Conservation (phyloP, 495 filamentous ascomycete genomes). For the Xeromyces bisporus region DNA sequence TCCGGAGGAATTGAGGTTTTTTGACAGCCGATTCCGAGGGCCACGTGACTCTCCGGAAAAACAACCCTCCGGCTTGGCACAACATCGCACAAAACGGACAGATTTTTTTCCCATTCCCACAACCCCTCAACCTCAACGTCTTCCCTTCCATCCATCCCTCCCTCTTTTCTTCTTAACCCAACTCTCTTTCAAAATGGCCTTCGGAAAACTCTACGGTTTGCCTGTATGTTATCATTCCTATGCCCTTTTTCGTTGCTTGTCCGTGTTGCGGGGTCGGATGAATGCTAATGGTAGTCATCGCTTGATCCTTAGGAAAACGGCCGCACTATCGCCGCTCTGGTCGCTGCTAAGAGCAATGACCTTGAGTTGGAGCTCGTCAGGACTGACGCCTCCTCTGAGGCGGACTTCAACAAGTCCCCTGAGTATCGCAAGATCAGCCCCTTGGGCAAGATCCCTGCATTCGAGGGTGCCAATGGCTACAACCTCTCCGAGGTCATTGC, state of each 20-base stretch:
- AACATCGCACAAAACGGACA: too few relatives aligned
- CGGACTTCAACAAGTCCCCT: constrained; percentile 25
- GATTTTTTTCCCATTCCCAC: too few relatives aligned
- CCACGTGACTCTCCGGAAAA: constrained; percentile 2
- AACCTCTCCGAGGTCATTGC: constrained; percentile 77
- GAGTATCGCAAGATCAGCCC: constrained; percentile 78
- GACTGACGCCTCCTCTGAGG: constrained; percentile 30
- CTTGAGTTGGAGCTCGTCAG: constrained; percentile 75
- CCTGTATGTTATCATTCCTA: constrained; percentile 39
- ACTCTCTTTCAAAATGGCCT: constrained; percentile 50
- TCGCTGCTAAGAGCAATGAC: constrained; percentile 89
- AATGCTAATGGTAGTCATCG: not conserved
- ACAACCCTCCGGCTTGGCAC: constrained; percentile 23
- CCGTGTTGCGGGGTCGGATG: too few relatives aligned
- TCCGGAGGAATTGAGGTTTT: constrained; percentile 10
- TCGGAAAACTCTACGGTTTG: constrained; percentile 91
- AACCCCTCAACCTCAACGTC: constrained; percentile 9
- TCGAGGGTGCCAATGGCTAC: constrained; percentile 86
- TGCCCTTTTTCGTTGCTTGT: not conserved
- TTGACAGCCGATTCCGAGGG: constrained; percentile 14
- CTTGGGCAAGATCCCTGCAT: constrained; percentile 80
- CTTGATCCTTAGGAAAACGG: constrained; percentile 49
- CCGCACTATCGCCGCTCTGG: constrained; percentile 73
- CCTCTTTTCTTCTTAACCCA: not conserved
- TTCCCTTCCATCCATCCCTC: constrained; percentile 8